Evolutionary conservation across 2,329 filamentous ascomycete species (phyloP), one percentile per base, ranked within the genome.

Genomic region (Fusarium lyarnte): DNA sequence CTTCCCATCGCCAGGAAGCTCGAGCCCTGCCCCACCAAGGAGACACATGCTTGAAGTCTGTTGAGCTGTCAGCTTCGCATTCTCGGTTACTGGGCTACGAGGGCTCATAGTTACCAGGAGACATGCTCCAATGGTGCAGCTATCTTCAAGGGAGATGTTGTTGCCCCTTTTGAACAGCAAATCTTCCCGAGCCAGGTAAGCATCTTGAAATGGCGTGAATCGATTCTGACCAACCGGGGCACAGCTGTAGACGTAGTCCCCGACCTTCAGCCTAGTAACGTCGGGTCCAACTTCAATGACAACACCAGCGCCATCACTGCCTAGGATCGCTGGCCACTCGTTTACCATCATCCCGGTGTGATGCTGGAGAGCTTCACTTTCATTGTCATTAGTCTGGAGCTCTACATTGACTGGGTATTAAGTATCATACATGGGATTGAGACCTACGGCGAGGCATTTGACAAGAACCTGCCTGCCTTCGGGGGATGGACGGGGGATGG

Each of bases 131-230:
- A 83, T 73, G 1, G 81, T 81, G 23, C 79, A 78, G 33, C 79
- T 78, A 13, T 80, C 74, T 55, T 82, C 78, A 1, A 75, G 36
- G 0, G 74, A 77, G 0, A 83, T 42, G 9, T 75, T 76, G 2
- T 58, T 64, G 1, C 74, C 63, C 23, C 73, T 79, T 58, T 79
- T 81, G 41, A 83, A 79, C 5, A 80, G 65, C 12, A 82, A 64
- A 36, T 78, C 70, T 62, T 82, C 81, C n/a, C 81, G 77, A 46
- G 81, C 81, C 10, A 84, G 53, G 38, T 82, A 82, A 19, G 77
- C 76, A 31, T 84, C 81, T 57, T 83, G 82, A 42, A 83, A 83
- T 6, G 81, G 81, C 2, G 75, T 76, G 58, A 78, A 79, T 10
- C 72, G 72, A n/a, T 76, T 79, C 12, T 73, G 66, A 4, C 82